These are phyloP conservation scores for Tubosaeta sp. DNA, from an alignment of 768 basidiomycete genomes.

Conservation along the genomic window DNA sequence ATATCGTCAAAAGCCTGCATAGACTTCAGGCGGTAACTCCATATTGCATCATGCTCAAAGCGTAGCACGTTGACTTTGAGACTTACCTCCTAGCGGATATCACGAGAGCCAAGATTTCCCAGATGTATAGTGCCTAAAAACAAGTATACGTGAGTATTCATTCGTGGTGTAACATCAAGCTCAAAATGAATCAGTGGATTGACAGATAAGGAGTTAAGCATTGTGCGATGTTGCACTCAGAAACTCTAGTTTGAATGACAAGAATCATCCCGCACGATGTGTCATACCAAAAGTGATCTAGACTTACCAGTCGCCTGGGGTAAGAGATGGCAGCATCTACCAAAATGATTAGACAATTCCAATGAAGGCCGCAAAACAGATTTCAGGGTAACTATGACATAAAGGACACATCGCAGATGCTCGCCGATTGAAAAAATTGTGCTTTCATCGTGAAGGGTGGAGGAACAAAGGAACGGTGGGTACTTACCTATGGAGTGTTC, in stretches of 20 bases:
- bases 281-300: slow-evolving; percentile 1
- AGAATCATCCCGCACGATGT: slow-evolving; percentile 46
- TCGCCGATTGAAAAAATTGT: slow-evolving; percentile 38
- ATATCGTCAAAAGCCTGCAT: slow-evolving; percentile 56
- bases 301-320: slow-evolving; percentile 4
- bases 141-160: slow-evolving; percentile 2
- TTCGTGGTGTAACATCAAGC: not conserved
- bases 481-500: slow-evolving; percentile 6
- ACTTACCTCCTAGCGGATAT: slow-evolving; percentile 2
- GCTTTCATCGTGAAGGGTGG: slow-evolving; percentile 48
- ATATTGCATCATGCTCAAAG: slow-evolving; percentile 29
- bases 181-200: slow-evolving; percentile 53
- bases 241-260: slow-evolving; percentile 90
- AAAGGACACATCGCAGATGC: slow-evolving; percentile 54
- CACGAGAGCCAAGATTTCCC: not conserved
- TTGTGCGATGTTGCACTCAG: slow-evolving; percentile 65
- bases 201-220: slow-evolving; percentile 56
- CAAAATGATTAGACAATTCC: slow-evolving; percentile 6
- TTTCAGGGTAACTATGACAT: slow-evolving; percentile 93
- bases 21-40: slow-evolving; percentile 86
- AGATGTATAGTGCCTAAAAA: not conserved
- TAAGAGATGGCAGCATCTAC: slow-evolving; percentile 1
- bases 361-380: slow-evolving; percentile 16
- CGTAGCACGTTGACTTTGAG: not conserved
- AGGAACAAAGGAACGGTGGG: not conserved